Base-by-base conservation (phyloP, 108 stramenopile genomes). In the Conticribra guillardii region DNA sequence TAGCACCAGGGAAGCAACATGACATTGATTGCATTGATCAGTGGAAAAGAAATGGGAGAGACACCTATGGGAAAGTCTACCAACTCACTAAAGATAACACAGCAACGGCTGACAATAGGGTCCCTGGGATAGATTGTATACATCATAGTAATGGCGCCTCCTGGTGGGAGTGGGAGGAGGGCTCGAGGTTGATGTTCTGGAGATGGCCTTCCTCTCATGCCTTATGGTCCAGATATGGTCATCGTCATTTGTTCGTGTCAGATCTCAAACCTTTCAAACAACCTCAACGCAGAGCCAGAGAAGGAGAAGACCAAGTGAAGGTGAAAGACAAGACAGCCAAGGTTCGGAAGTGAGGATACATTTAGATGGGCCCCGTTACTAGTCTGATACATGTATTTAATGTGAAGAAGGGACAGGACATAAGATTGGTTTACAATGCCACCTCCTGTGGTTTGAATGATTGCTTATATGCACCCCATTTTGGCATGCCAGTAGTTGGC, bases 391-490 rank as follows among this genome's bases (percentile, higher is more conserved):
- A 67, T 18, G 68, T 47, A 32, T 85, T 85, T 49, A 55, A 58
- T 29, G 81, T 79, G 0, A 69, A 69, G 3, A 85, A 82, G 61
- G 84, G 81, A n/a, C n/a, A 31, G 14, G 78, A 79, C 49, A 80
- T 84, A 28, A 54, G 83, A 1, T 50, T 76, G 54, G 81, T 85
- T 8, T 85, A 81, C 46, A 61, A 81, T 44, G 81, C 67, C 0
- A 85, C 84, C 3, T 53, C 54, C 3, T 67, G 48, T 22, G 85
- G 85, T 0, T 33, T 86, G 18, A 86, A 86, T 53, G 64, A 55
- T 7, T 50, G 56, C 23, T 11, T 85, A 2, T 82, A 56, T 61
- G 71, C 78, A 0, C 81, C 85, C 34, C 48, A 58, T 2, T 85
- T 85, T 51, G 67, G 47, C 0, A 33, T 85, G 3, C 85, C 81